Evolutionary conservation across 805 yeast species (phyloP), one percentile per base, ranked within the genome.

Genomic region (Yamadazyma kitorensis): DNA sequence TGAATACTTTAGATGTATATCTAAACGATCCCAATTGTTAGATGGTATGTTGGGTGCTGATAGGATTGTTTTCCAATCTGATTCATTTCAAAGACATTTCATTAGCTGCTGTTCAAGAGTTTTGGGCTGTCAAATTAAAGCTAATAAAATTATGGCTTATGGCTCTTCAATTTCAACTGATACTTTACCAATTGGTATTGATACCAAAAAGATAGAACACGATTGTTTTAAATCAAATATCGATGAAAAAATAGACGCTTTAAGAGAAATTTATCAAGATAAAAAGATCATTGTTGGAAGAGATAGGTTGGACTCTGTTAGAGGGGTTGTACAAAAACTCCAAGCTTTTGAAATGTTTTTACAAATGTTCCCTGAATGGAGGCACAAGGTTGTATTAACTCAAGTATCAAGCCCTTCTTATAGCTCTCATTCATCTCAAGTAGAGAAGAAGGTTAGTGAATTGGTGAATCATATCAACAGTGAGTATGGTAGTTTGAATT

Each of bases 41-140:
- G 95, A 86, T 51, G 98, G 98, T 12, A 75, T 93, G 75, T 72
- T 93, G 31, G 98, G 98, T 16, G 79, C 96, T 5, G 86, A 87
- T 54, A 76, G 80, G 50, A 74, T 93, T 29, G 88, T 84, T 7
- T 87, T 93, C 63, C 98, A 93, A 57, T 78, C 86, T 47, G 79
- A 75, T 35, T 79, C 91, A 6, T 91, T 89, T 65, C 80, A 87
- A 27, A 74, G 96, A 47, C 99, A 93, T 64, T 91, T 93, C 56
- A 72, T 89, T 24, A 82, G 94, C 34, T 82, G 96, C 40, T 86
- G 96, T 55, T 77, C 95, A 18, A 74, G 99, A 49, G 69, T 93
- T 12, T 61, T 89, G 30, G 98, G 96, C 11, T 80, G 84, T 45
- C 95, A 88, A 37, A 78, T 79, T 10, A 68, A 77, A 3, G 68